Base-by-base conservation (phyloP, 305 asterid species). In the Fraxinus floribunda region DNA sequence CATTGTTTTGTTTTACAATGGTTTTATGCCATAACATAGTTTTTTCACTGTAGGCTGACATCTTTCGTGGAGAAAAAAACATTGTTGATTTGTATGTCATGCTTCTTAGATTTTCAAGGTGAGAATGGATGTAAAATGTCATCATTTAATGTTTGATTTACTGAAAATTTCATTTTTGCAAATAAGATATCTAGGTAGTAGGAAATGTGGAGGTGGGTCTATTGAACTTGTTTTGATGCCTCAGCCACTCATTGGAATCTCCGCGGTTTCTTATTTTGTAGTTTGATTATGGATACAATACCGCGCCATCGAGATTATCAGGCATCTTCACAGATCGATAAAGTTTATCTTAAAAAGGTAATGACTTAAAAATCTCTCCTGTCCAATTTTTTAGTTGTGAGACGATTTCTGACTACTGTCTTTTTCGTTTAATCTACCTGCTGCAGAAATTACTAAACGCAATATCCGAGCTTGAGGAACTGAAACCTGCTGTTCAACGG, bases 101-200 rank as follows among this genome's bases (percentile, higher is more conserved):
- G 99, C 98, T 95, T 29, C 95, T 95, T 57, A 86, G 99, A 80
- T 95, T 89, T 87, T 92, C 99, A 86, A 93, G 99, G 99, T 95
- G 90, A 92, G 97, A 83, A 80, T 74, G 80, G 79, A 78, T 81
- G 32, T 29, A 29, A 29, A 29, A 29, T 29, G 32, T 76, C 62
- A 35, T 77, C 55, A 81, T 79, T 62, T 71, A 10, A 26, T 38
- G 52, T 79, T 77, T 82, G 80, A 52, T 78, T 75, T 90, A 78
- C 78, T 79, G 77, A 76, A 78, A 36, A 1, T 72, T 68, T 16
- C 16, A 52, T 74, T 75, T 72, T 72, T 77, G 60, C 3, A 55
- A 62, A 72, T 52, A 75, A 55, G 72, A 84, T 15, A 13, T 49
- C 74, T 3, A 57, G 78, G 76, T 87, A 74, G 76, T 84, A 70